These are phyloP conservation scores for Uncinocarpus reesii DNA, from an alignment of 2,329 filamentous ascomycete genomes.

Conservation along the genomic window DNA sequence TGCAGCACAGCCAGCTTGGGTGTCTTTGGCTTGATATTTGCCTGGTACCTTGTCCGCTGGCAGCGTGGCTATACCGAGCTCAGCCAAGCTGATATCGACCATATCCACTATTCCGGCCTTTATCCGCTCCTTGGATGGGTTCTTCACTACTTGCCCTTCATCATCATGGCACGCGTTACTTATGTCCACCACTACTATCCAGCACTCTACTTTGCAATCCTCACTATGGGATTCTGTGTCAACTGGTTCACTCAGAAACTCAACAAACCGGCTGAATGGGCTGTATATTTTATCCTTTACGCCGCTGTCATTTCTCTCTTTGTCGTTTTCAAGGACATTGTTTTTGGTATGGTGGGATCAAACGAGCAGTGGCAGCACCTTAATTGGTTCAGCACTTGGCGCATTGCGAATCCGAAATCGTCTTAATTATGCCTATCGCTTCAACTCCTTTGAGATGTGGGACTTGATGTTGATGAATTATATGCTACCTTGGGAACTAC, in stretches of 20 bases:
- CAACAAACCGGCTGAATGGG: constrained; percentile 53
- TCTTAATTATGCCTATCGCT: neutral
- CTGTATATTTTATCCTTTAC: constrained; percentile 66
- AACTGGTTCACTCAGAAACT: constrained; percentile 71
- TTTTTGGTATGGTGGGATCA: constrained; percentile 85
- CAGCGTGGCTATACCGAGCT: constrained; percentile 88
- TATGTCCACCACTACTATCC: constrained; percentile 99
- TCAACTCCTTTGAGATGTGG: neutral
- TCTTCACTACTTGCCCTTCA: constrained; percentile 89
- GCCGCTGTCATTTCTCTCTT: constrained; percentile 67
- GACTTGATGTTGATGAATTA: neutral
- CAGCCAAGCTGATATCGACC: constrained; percentile 68
- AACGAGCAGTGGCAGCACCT: constrained; percentile 80
- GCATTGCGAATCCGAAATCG: constrained; percentile 55
- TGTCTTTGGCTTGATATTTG: constrained; percentile 59
- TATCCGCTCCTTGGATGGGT: constrained; percentile 93
- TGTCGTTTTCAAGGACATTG: constrained; percentile 81
- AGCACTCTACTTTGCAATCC: constrained; percentile 91
- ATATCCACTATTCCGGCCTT: constrained; percentile 84
- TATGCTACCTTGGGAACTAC: neutral
- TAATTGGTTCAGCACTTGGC: constrained; percentile 88
- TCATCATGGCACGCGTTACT: constrained; percentile 96
- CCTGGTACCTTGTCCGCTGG: constrained; percentile 88
- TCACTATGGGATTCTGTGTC: constrained; percentile 74
- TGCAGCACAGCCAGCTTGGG: constrained; percentile 71